phyloP scores from a whole-genome alignment of 352 stramenopile species.

The Globisporangium middletonii region DNA sequence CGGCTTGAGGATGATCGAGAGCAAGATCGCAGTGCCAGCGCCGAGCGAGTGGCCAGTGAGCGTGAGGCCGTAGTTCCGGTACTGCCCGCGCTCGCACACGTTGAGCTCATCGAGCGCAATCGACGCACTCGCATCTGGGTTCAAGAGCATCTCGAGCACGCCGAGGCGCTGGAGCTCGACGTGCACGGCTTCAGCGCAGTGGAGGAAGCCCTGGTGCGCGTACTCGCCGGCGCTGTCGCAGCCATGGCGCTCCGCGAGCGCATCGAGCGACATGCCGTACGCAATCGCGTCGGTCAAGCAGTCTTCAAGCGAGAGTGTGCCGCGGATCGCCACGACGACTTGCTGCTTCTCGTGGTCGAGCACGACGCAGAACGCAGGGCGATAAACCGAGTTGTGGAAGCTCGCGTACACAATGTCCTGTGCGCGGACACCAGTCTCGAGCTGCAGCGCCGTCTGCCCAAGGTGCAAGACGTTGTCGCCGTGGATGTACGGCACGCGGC shows the following conservation, averaged over 20 bases:
- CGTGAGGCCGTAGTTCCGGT: slow-evolving; percentile 64
- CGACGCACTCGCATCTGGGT: slow-evolving; percentile 39
- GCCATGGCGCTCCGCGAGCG: slow-evolving; percentile 50
- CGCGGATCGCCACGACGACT: slow-evolving; percentile 78
- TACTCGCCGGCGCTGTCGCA: slow-evolving; percentile 70
- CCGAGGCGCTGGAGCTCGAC: slow-evolving; percentile 64
- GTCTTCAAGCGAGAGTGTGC: slow-evolving; percentile 83
- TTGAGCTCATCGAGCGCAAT: slow-evolving; percentile 54
- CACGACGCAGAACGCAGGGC: slow-evolving; percentile 74
- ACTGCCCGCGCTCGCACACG: slow-evolving; percentile 48
- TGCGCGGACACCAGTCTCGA: slow-evolving; percentile 54
- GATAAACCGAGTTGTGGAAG: slow-evolving; percentile 78
- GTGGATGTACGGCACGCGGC: slow-evolving; percentile 56
- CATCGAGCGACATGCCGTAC: slow-evolving; percentile 72
- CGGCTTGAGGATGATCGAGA: slow-evolving; percentile 71
- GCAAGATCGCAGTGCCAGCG: slow-evolving; percentile 59
- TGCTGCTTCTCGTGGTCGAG: slow-evolving; percentile 67
- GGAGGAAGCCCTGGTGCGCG: slow-evolving; percentile 79
- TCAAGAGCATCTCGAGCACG: slow-evolving; percentile 84
- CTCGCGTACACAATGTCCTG: slow-evolving; percentile 81
- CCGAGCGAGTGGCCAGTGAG: slow-evolving; percentile 82
- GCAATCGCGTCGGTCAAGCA: slow-evolving; percentile 84
- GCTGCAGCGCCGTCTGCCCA: slow-evolving; percentile 70
- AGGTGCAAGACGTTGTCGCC: slow-evolving; percentile 84
- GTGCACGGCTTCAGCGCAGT: slow-evolving; percentile 69